A percentile compares a stretch with the other conserved stretches of the same genome.
Evolutionary conservation across 1,139 yeast genomes (phyloP).

Genomic region (Kodamaea derodonti): DNA sequence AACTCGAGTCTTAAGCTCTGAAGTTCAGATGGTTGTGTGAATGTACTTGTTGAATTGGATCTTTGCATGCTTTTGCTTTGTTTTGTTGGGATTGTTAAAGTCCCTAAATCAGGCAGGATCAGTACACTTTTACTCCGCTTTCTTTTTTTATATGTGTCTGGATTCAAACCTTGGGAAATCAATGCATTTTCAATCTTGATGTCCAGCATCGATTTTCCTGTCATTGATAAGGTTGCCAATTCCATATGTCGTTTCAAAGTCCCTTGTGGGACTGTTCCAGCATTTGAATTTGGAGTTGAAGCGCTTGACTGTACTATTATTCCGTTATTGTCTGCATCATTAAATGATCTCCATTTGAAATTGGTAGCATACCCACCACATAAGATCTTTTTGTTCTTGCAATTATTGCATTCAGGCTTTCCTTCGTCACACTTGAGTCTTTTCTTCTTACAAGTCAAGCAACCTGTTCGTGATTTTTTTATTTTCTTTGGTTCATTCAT

Average conservation of each 20-base stretch:
- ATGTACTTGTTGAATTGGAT: slow-evolving; percentile 2
- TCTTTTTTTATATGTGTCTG: slow-evolving; percentile 19
- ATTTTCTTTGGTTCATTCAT: slow-evolving; percentile 6
- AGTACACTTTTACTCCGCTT: slow-evolving; percentile 5
- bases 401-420: slow-evolving; percentile 48
- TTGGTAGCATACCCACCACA: slow-evolving; percentile 65
- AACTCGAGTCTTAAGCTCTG: slow-evolving; percentile 11
- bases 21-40: slow-evolving; percentile 5
- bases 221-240: slow-evolving; percentile 50
- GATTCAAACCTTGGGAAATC: slow-evolving; percentile 49
- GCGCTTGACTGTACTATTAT: background rate
- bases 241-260: slow-evolving; percentile 43
- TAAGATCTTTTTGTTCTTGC: slow-evolving; percentile 38
- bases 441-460: slow-evolving; percentile 54
- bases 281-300: background rate
- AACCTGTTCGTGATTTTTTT: slow-evolving; percentile 43
- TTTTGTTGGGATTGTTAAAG: background rate
- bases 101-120: background rate
- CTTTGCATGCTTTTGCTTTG: slow-evolving; percentile 4
- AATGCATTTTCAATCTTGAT: slow-evolving; percentile 47
- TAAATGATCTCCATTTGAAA: slow-evolving; percentile 61
- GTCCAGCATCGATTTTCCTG: slow-evolving; percentile 49
- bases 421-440: slow-evolving; percentile 57
- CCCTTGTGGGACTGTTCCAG: background rate
- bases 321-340: slow-evolving; percentile 8